Evolutionary conservation across 2,329 filamentous ascomycete genomes (phyloP), one percentile per base, ranked within the genome.

Genomic region (Trichoderma breve): DNA sequence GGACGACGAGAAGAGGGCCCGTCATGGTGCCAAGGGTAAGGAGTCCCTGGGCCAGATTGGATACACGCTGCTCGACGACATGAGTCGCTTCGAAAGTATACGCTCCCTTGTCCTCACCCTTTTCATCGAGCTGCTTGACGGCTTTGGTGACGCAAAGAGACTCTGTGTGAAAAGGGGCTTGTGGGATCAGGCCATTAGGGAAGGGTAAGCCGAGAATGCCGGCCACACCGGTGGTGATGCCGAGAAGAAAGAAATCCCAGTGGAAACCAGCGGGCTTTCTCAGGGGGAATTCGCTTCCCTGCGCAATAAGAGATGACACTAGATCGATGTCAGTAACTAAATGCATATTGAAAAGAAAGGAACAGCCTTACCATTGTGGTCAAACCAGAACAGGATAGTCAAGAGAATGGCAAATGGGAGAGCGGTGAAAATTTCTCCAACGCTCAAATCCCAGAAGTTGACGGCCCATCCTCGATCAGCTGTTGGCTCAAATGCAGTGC

Each of bases 371-470:
- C 91, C 91, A 76, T 96, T 97, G 78, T 97, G 94, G 78, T 97
- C 94, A 79, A 96, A 97, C 84, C 92, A 97, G 79, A 97, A 97
- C 5, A 97, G 83, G 26, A 97, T 90, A 0, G 94, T 97, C 18
- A 97, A 84, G 1, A 97, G 84, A 39, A 97, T 78, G 0, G 93
- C 94, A 82, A 97, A 97, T 0, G 94, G 94, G n/a, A 97, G 87
- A 1, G 94, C 94, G 57, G 94, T 84, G 78, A 97, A 97, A 7
- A 96, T 86, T 71, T 97, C 91, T 0, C 86, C 87, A 6, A 92
- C 89, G 60, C 84, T 84, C 69, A 97, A 86, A 75, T 95, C 86
- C 93, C 93, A 96, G 77, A 97, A 95, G 74, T 89, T 86, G 30
- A 97, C 89, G 69, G 97, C 86, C 94, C 94, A 97, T 58, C 85